Evolutionary conservation across 2,329 filamentous ascomycete genomes (phyloP), one percentile per base, ranked within the genome.

Genomic region (Xylariaceae sp.): DNA sequence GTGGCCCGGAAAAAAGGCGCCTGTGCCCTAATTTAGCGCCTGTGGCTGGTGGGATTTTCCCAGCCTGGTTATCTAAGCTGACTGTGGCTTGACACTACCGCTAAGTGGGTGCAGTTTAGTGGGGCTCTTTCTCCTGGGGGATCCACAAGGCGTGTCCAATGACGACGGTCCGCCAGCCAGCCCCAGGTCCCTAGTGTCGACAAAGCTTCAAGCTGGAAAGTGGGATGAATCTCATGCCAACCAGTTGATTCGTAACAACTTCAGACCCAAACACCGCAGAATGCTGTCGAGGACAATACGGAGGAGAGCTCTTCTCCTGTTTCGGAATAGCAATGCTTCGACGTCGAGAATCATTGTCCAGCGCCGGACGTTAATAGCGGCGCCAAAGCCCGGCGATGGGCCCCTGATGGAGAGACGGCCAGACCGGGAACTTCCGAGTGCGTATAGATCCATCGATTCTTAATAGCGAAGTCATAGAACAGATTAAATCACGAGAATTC

Each of bases 381-480:
- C 83, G 21, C 83, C 83, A 4, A 80, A 76, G 62, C 72, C 73
- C 13, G 81, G 82, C 56, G 80, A 83, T 67, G 83, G 81, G 22
- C 84, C 84, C 49, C 70, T 88, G 61, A 81, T 87, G 79, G 78
- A 83, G 65, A 77, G 85, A 61, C 76, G 83, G 56, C 72, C 82
- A 36, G 83, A 88, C 67, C 80, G 85, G 60, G 82, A 86, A 65
- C 77, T 88, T 16, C 85, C 85, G 58, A 79, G 84, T 86, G 68
- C 51, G 70, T 65, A 16, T 51, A 49, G 10, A 19, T 36, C 21
- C 39, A 39, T 41, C 6, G 18, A 40, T 43, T 19, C 21, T n/a
- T 26, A 12, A 47, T 34, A 21, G 13, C 16, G 4, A 41, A 5
- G 19, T 5, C 15, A 3, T 15, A 41, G 19, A 5, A 12, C 15